Evolutionary conservation across 2,329 filamentous ascomycete genomes (phyloP).

Genomic region (Xenoacremonium recifei): DNA sequence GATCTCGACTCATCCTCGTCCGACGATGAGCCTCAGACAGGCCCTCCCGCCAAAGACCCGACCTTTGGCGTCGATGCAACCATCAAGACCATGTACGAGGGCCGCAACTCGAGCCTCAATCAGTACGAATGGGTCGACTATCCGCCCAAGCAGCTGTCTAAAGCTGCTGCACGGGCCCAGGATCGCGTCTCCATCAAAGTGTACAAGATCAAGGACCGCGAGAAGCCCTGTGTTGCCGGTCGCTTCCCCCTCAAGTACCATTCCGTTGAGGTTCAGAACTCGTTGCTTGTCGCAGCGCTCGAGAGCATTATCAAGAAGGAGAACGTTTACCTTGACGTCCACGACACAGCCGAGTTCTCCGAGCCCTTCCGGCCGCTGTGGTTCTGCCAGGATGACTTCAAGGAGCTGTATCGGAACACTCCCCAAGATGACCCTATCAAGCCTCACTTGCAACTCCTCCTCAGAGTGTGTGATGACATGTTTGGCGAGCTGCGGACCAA

Average conservation of each 20-base stretch:
- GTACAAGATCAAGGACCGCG: slow-evolving; percentile 44
- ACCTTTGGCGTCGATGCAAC: slow-evolving; percentile 27
- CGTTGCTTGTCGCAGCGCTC: slow-evolving; percentile 38
- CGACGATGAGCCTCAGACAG: slow-evolving; percentile 10
- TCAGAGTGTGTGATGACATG: slow-evolving; percentile 41
- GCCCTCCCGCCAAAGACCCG: slow-evolving; percentile 19
- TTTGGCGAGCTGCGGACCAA: slow-evolving; percentile 40
- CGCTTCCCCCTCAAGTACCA: slow-evolving; percentile 39
- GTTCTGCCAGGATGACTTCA: slow-evolving; percentile 44
- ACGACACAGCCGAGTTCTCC: slow-evolving; percentile 35
- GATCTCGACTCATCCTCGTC: slow-evolving; percentile 14
- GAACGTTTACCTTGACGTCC: slow-evolving; percentile 35
- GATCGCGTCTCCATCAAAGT: slow-evolving; percentile 43
- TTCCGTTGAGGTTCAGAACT: slow-evolving; percentile 42
- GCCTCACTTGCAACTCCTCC: slow-evolving; percentile 38
- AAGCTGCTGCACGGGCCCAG: slow-evolving; percentile 33
- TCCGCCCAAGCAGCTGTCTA: slow-evolving; percentile 42
- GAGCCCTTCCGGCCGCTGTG: slow-evolving; percentile 42
- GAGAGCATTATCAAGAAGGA: slow-evolving; percentile 43
- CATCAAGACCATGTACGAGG: slow-evolving; percentile 42
- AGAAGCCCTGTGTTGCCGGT: slow-evolving; percentile 39
- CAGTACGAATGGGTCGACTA: slow-evolving; percentile 39
- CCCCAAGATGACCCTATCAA: slow-evolving; percentile 28
- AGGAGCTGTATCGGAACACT: slow-evolving; percentile 28
- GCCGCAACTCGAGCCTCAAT: slow-evolving; percentile 19